Percentiles rank a stretch among this genome's conserved stretches.
These are phyloP conservation scores for Azolla pinnata DNA, from an alignment of 75 land plant species.

Conservation along the genomic window DNA sequence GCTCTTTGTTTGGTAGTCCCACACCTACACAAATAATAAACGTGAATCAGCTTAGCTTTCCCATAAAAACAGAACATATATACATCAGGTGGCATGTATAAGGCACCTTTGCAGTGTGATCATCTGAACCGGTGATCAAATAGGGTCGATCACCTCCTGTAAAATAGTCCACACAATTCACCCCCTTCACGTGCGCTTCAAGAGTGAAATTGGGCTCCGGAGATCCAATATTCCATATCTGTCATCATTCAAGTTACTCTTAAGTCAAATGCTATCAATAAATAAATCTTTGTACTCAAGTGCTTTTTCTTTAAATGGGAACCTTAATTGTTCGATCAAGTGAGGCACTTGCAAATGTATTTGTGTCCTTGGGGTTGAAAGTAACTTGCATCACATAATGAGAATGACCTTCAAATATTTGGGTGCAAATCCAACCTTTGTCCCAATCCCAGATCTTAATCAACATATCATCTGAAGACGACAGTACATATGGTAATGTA, in stretches of 20 bases:
- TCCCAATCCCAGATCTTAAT: slow-evolving; percentile 99
- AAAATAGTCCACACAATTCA: slow-evolving; percentile 86
- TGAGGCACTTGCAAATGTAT: slow-evolving; percentile 47
- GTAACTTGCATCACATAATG: slow-evolving; percentile 99
- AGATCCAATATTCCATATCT: slow-evolving; percentile 97
- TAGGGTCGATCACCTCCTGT: slow-evolving; percentile 46
- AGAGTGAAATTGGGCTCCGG: slow-evolving; percentile 75
- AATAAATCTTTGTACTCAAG: background rate
- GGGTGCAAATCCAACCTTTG: slow-evolving; percentile 91
- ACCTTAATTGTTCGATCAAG: slow-evolving; percentile 46
- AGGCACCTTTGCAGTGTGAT: slow-evolving; percentile 41
- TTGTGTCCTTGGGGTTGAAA: slow-evolving; percentile 74
- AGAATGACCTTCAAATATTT: slow-evolving; percentile 92
- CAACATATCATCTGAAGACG: slow-evolving; percentile 96
- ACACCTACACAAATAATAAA: slow-evolving; percentile 17
- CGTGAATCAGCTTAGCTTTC: slow-evolving; percentile 1
- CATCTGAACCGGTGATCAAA: slow-evolving; percentile 40
- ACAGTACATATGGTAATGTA: slow-evolving; percentile 89
- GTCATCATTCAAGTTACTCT: background rate
- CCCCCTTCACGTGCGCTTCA: slow-evolving; percentile 81
- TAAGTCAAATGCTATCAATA: background rate
- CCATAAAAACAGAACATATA: no score
- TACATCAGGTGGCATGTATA: background rate
- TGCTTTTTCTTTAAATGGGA: background rate
- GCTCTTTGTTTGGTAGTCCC: slow-evolving; percentile 35